Evolutionary conservation across 2,329 filamentous ascomycete genomes (phyloP), one percentile per base, ranked within the genome.

Genomic region (Hypoxylon sp.): DNA sequence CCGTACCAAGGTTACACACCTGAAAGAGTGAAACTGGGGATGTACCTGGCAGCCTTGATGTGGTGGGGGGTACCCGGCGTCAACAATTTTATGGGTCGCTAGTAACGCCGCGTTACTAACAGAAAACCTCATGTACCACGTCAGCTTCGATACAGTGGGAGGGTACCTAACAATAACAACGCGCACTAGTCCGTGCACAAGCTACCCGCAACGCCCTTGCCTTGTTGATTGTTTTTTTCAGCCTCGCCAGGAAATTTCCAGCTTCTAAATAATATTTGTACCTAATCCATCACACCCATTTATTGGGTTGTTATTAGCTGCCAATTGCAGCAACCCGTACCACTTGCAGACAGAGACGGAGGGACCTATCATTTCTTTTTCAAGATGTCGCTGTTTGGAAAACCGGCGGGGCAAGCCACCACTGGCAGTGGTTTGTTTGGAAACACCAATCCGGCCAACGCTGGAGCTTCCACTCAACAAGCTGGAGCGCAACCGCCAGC

Each of bases 171-270:
- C 32, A 21, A n/a, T 16, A 12, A 34, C 25, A n/a, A 54, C 55
- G 53, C 37, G 61, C 30, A 21, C 3, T 57, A 67, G 69, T 47
- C 71, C 57, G 71, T 74, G 73, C 71, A 62, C 56, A 59, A 63
- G 63, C 57, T 63, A 61, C 56, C 29, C 6, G 43, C 23, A 53
- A 62, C 58, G 47, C 59, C 34, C 48, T 61, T 68, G 60, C 63
- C 65, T 70, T 75, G 70, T 74, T 75, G 72, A 74, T 70, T 70
- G 70, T 73, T 75, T 74, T 74, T 71, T 70, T 74, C 74, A 73
- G 73, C 73, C 73, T 75, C 50, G 68, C 62, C 62, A 47, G 29
- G 63, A 73, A 72, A 70, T 70, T 70, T 70, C 57, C 34, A 61
- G 53, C 52, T 51, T 45, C 39, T 30, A 29, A 8, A 52, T 11